A percentile compares a stretch with the other conserved stretches of the same genome.
Evolutionary conservation across 139 green algal genomes (phyloP).

Genomic region (Deuterostichococcus epilithicus): DNA sequence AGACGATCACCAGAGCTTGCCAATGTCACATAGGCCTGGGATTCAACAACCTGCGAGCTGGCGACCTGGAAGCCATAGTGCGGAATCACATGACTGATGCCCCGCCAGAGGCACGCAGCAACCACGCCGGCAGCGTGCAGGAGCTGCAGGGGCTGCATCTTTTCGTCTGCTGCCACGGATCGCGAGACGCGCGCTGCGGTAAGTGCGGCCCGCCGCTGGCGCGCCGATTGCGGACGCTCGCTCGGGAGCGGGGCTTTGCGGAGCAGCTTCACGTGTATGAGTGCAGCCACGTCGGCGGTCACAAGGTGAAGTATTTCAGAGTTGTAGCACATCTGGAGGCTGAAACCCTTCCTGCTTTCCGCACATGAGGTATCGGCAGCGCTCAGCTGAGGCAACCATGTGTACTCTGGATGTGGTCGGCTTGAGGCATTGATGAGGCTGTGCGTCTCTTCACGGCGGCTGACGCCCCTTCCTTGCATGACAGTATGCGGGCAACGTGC

Average conservation of each 20-base stretch:
- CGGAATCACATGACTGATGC: neutral
- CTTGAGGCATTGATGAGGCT: neutral
- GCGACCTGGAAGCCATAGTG: neutral
- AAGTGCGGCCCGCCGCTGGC: constrained; percentile 25
- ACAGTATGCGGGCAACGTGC: constrained; percentile 54
- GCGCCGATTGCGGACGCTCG: constrained; percentile 8
- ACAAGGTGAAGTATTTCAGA: constrained; percentile 15
- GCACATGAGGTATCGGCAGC: neutral
- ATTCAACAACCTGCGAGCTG: neutral
- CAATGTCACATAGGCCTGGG: neutral
- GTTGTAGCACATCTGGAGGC: neutral
- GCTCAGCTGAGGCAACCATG: neutral
- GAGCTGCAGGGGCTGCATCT: constrained; percentile 12
- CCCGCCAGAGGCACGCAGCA: neutral
- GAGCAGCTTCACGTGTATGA: constrained; percentile 22
- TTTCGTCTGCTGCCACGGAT: constrained; percentile 42
- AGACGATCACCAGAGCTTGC: too few species aligned
- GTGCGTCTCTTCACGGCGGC: neutral
- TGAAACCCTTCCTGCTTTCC: neutral
- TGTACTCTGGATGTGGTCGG: neutral
- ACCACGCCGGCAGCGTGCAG: neutral
- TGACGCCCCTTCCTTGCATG: too few species aligned
- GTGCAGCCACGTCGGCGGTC: constrained; percentile 32
- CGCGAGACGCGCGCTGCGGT: constrained; percentile 41
- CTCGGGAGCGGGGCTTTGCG: neutral